Evolutionary conservation across 495 filamentous ascomycete species (phyloP), one percentile per base, ranked within the genome.

Genomic region (Cudoniella acicularis): DNA sequence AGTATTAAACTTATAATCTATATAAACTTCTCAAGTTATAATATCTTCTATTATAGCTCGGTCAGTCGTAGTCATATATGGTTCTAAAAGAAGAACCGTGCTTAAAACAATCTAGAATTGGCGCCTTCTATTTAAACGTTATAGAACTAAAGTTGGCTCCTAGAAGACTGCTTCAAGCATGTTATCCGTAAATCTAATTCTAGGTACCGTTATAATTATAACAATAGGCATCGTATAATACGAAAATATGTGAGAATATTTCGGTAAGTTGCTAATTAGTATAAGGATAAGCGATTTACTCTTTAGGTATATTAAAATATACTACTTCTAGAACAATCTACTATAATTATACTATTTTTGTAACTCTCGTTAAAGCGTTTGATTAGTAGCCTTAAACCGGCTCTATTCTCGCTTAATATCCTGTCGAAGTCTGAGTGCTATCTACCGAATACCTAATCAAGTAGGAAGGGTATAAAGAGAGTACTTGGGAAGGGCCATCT

Each of bases 281-380:
- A n/a, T n/a, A n/a, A n/a, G n/a, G n/a, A n/a, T n/a, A n/a, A n/a
- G n/a, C n/a, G n/a, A n/a, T n/a, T n/a, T n/a, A n/a, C n/a, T n/a
- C n/a, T n/a, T n/a, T n/a, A n/a, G n/a, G n/a, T n/a, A n/a, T n/a
- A n/a, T n/a, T n/a, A n/a, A n/a, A n/a, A n/a, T n/a, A n/a, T n/a
- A n/a, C n/a, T 47, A 47, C 43, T 47, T 47, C 17, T 47, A 47
- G 4, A 47, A 21, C 30, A 36, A 47, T 47, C 13, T n/a, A n/a
- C n/a, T 21, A 47, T 47, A 8, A 47, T 47, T 47, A 21, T 47
- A 47, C 43, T 17, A 47, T 47, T 47, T n/a, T 47, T 47, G 43
- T n/a, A 47, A 47, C 43, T 47, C 43, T 47, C n/a, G n/a, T 47
- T 47, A 47, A 47, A 47, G 43, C 17, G 20, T 47, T 47, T 47